phyloP scores from a whole-genome alignment of 495 filamentous ascomycete genomes.

The Lophiotrema nucula region DNA sequence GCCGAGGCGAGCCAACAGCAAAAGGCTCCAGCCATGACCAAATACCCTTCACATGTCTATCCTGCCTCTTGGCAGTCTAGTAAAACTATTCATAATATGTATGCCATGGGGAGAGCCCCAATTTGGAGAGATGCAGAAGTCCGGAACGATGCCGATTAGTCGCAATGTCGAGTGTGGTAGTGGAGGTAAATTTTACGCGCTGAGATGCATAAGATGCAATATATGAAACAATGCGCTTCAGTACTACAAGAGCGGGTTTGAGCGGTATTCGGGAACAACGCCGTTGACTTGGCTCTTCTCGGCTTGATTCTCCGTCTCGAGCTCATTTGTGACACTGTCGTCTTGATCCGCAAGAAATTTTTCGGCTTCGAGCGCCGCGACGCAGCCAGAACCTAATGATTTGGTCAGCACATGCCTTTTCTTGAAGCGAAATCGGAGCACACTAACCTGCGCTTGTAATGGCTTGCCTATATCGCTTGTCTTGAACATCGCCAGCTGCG shows the following conservation, averaged over 20 bases:
- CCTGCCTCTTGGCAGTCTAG: background rate
- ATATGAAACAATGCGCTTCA: constrained; percentile 16
- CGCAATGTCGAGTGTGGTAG: too few species aligned
- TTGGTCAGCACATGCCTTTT: constrained; percentile 39
- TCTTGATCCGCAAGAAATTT: constrained; percentile 81
- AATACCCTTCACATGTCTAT: constrained; percentile 6
- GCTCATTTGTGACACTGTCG: constrained; percentile 45
- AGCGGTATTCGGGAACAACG: constrained; percentile 59
- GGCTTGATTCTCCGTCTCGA: constrained; percentile 40
- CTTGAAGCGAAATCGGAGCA: background rate
- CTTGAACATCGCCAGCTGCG: constrained; percentile 95
- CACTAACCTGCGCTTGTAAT: constrained; percentile 92
- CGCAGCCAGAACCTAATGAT: constrained; percentile 76
- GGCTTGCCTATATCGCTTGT: constrained; percentile 96
- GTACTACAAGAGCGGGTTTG: constrained; percentile 65
- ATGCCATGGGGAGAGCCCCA: too few species aligned
- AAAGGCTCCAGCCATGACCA: background rate
- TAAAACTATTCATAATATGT: background rate
- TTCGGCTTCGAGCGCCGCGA: constrained; percentile 93
- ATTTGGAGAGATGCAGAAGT: background rate
- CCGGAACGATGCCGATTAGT: too few species aligned
- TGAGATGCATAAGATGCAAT: background rate
- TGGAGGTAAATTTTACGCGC: too few species aligned
- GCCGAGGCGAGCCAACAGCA: constrained; percentile 2
- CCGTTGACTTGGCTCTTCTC: constrained; percentile 50